Percentiles rank a stretch among this genome's conserved stretches.
phyloP scores from a whole-genome alignment of 1,139 yeast species.

The Geotrichum aggregatum region DNA sequence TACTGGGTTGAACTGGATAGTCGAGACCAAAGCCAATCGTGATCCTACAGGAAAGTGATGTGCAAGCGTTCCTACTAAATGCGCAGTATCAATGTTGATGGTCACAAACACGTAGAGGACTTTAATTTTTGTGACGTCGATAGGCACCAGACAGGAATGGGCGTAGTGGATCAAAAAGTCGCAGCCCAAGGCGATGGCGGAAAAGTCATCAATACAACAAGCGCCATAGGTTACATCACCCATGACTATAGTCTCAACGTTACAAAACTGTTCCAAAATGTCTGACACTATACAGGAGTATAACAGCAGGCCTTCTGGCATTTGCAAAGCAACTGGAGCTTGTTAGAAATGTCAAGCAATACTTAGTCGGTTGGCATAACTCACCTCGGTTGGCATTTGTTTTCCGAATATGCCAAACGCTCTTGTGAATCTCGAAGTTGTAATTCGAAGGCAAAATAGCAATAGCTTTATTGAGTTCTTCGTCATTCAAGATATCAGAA shows the following conservation, averaged over 20 bases:
- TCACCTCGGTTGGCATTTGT: conserved; percentile 52
- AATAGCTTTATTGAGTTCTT: conserved; percentile 76
- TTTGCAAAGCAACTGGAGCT: conserved; percentile 73
- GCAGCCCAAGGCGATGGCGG: conserved; percentile 88
- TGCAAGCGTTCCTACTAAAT: conserved; percentile 69
- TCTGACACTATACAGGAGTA: conserved; percentile 85
- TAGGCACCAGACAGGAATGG: conserved; percentile 94
- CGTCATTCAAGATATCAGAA: conserved; percentile 70
- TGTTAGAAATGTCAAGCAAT: not conserved
- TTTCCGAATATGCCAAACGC: conserved; percentile 86
- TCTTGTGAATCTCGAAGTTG: conserved; percentile 92
- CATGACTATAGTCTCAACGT: conserved; percentile 87
- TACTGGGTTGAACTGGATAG: conserved; percentile 94
- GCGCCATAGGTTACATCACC: conserved; percentile 99
- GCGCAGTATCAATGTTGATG: conserved; percentile 79
- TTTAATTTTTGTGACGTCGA: conserved; percentile 83
- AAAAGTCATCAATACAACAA: conserved; percentile 94
- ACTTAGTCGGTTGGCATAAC: too few species aligned
- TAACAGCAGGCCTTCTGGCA: conserved; percentile 94
- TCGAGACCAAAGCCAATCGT: conserved; percentile 76
- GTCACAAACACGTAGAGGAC: conserved; percentile 95
- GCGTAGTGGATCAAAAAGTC: conserved; percentile 96
- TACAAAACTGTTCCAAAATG: conserved; percentile 85
- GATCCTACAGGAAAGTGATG: conserved; percentile 65
- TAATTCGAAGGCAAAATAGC: conserved; percentile 81